Base-by-base conservation (phyloP, 805 yeast genomes). In the Cephaloascus fragrans region DNA sequence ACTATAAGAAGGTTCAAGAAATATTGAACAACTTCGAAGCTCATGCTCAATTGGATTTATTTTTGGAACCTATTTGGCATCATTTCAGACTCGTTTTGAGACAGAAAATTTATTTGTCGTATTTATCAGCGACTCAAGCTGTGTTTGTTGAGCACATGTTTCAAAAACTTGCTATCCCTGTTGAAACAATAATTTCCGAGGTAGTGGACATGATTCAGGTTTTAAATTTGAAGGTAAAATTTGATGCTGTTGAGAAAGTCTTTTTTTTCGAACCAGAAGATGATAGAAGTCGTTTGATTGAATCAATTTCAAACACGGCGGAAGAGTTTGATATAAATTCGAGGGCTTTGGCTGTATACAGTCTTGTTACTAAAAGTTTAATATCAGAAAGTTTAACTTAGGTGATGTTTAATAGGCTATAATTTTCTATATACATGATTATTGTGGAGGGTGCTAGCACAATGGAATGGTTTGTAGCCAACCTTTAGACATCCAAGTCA, bases 101-200 rank as follows among this genome's bases (percentile, higher is more conserved):
- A 40, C 47, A 51, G 32, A 60, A 56, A 41, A 47, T 52, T 2
- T 56, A 56, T 37, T 35, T 52, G 3, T 45, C 54, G 3, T 67
- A 63, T 37, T 44, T 67, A 2, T 58, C 67, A 0, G 38, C 61
- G 14, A 42, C 56, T 23, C 47, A 51, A 10, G 39, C 39, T 28
- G 55, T 51, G 12, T 28, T 47, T 2, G 28, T 55, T 4, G 35
- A 32, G 2, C 54, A 52, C 29, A 39, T 60, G 41, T 40, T 47
- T 14, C 6, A 5, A 4, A 44, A 43, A 19, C 49, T 60, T 36
- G 51, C 51, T 3, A 35, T 49, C 14, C 39, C 40, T 4, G 41
- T 41, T 10, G 35, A 39, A 1, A 28, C 26, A 3, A 23, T 57
- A 6, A 35, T 44, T 5, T 31, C 37, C 8, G 53, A 51, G 18